These are phyloP conservation scores for Carex arenaria DNA, from an alignment of 202 grass and related monocot species.

Conservation along the genomic window DNA sequence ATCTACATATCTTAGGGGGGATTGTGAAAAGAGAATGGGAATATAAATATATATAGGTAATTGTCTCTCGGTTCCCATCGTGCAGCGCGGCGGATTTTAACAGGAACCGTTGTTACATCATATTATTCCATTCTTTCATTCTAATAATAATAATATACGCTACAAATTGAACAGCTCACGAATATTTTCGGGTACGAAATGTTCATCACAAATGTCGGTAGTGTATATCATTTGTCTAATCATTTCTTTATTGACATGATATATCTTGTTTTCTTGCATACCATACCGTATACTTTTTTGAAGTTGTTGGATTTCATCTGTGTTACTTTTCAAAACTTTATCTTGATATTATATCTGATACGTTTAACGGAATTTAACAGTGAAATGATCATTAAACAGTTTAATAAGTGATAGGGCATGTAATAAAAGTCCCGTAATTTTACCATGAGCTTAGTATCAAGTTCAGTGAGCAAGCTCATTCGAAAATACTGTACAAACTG, in stretches of 20 bases:
- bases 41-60: slow-evolving; percentile 1
- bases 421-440: no score
- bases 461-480: no score
- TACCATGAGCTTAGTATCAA: no score
- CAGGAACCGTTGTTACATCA: slow-evolving; percentile 13
- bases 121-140: slow-evolving; percentile 19
- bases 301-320: neutral
- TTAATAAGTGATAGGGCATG: no score
- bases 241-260: neutral
- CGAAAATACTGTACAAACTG: no score
- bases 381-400: no score
- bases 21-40: neutral
- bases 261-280: neutral
- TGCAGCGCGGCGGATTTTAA: neutral
- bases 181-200: neutral
- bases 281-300: neutral
- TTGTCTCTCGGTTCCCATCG: slow-evolving; percentile 16
- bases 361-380: no score
- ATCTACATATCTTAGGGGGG: neutral
- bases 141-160: neutral
- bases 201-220: neutral
- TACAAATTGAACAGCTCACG: neutral
- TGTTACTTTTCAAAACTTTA: neutral
- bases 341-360: neutral
- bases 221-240: neutral